These are phyloP conservation scores for Fusarium setosum DNA, from an alignment of 2,329 filamentous ascomycete species.

Conservation along the genomic window DNA sequence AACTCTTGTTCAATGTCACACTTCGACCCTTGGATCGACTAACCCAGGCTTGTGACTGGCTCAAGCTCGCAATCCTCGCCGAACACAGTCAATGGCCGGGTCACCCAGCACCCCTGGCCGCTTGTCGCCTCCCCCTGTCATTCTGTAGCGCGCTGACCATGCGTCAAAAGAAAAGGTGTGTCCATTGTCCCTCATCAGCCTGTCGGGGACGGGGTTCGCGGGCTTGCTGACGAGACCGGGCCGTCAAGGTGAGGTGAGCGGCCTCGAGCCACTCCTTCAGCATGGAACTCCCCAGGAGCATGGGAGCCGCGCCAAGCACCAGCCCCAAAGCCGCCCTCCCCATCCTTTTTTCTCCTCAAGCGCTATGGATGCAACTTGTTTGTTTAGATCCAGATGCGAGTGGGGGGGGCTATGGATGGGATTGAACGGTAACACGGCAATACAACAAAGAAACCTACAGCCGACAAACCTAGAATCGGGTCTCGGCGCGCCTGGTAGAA, in stretches of 20 bases:
- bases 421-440: slow-evolving; percentile 9
- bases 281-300: slow-evolving; percentile 2
- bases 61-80: slow-evolving; percentile 1
- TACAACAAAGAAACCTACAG: slow-evolving; percentile 1
- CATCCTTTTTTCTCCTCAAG: slow-evolving; percentile 3
- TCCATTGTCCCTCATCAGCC: slow-evolving; percentile 1
- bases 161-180: slow-evolving; percentile 26
- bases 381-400: slow-evolving; percentile 37
- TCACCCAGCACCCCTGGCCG: slow-evolving; percentile 1
- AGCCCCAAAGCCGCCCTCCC: slow-evolving; percentile 19
- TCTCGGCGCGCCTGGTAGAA: slow-evolving; percentile 7
- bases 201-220: slow-evolving; percentile 21
- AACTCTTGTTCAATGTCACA: slow-evolving; percentile 6
- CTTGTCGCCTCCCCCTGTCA: slow-evolving; percentile 13
- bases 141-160: slow-evolving; percentile 32
- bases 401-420: slow-evolving; percentile 24
- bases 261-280: slow-evolving; percentile 6
- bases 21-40: slow-evolving; percentile 1
- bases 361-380: slow-evolving; percentile 23
- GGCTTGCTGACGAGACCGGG: slow-evolving; percentile 31
- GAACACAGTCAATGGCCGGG: slow-evolving; percentile 4
- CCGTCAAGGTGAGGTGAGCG: slow-evolving; percentile 34
- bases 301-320: slow-evolving; percentile 34
- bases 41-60: not conserved
- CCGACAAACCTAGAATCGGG: slow-evolving; percentile 6